phyloP scores from a whole-genome alignment of 2,329 filamentous ascomycete species.

The Aureobasidium lini region DNA sequence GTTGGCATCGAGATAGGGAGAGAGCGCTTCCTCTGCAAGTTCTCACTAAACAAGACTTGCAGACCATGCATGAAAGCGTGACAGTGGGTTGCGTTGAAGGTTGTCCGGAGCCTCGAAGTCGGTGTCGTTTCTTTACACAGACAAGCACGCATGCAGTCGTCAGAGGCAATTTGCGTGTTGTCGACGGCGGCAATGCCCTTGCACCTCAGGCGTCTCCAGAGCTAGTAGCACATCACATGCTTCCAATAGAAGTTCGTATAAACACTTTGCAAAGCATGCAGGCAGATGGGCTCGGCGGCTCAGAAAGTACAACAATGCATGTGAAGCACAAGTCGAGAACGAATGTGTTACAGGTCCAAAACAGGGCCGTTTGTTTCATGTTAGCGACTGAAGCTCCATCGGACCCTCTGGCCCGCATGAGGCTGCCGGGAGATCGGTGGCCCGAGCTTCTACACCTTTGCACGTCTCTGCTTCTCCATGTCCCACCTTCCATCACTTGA shows the following conservation, averaged over 20 bases:
- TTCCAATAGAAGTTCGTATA: not conserved
- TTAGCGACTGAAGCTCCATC: conserved; percentile 8
- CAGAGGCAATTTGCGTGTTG: too few relatives aligned
- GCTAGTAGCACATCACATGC: not conserved
- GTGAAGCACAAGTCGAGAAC: not conserved
- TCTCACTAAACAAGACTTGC: too few relatives aligned
- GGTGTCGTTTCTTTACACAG: too few relatives aligned
- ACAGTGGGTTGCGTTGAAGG: too few relatives aligned
- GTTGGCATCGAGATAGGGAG: too few relatives aligned
- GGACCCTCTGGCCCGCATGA: not conserved
- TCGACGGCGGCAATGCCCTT: too few relatives aligned
- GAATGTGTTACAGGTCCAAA: conserved; percentile 5
- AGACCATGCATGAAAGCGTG: too few relatives aligned
- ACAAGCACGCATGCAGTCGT: too few relatives aligned
- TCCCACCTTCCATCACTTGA: not conserved
- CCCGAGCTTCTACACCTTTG: not conserved
- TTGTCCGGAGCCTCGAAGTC: too few relatives aligned
- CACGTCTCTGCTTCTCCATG: not conserved
- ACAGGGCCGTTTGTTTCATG: not conserved
- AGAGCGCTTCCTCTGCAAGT: too few relatives aligned
- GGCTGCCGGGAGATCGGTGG: conserved; percentile 1
- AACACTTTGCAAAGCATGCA: not conserved
- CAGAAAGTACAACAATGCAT: not conserved
- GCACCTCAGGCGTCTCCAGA: not conserved
- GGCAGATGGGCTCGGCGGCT: not conserved